Evolutionary conservation across 768 basidiomycete species (phyloP), one percentile per base, ranked within the genome.

Genomic region (Lyophyllum decastes): DNA sequence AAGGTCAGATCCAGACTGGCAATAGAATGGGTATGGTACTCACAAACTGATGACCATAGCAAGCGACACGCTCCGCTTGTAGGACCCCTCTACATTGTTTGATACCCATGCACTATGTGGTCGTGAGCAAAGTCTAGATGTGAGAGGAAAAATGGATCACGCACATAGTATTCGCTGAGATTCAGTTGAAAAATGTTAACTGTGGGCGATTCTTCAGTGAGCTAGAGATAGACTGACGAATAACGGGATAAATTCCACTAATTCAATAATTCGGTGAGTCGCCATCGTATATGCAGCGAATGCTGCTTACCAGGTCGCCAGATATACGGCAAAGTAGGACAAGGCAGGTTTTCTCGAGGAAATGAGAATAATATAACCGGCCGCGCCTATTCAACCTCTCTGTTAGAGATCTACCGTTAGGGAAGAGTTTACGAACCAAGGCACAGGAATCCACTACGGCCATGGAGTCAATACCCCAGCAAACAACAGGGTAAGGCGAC

Each of bases 231-330:
- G 14, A 63, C 85, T 82, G 66, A 86, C 88, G 78, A 60, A 91
- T 85, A 30, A 84, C 77, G 4, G 89, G 88, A 67, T 89, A 92
- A 55, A 92, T 90, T 9, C 90, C 90, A 61, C 86, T 85, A n/a
- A 52, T 16, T 43, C 5, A 43, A n/a, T 27, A 10, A 12, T 25
- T 21, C 22, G 24, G 55, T 38, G 25, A 43, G 53, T 19, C 22
- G 24, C 38, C 12, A 5, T 16, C 4, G 27, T 52, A 35, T 17
- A 14, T 8, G 30, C 11, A 14, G 25, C 38, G 10, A 30, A 34
- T 1, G 14, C 16, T 46, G 66, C 82, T 69, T 58, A 86, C 86
- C 82, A 83, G 48, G 89, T 83, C 9, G 89, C 88, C 64, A 90
- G 72, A 66, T 81, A 92, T 40, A 86, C 83, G 40, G 86, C 89